A percentile compares a stretch with the other conserved stretches of the same genome.
Evolutionary conservation across 177 flowering plant species (phyloP).

Genomic region (Vitis hybrid): DNA sequence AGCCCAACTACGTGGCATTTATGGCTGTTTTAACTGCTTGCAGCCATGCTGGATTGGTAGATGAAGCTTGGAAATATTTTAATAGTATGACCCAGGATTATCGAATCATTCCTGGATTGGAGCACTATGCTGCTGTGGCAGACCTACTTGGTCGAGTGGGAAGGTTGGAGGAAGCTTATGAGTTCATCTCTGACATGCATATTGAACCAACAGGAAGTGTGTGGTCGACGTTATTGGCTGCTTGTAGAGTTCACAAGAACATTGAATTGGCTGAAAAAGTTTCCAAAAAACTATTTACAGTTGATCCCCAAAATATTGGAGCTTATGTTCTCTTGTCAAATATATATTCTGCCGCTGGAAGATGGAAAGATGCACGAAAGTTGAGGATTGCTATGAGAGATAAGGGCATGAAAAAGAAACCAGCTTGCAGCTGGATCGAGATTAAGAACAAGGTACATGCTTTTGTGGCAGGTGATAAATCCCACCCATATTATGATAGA

Average conservation of each 20-base stretch:
- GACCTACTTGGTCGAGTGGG: constrained; percentile 96
- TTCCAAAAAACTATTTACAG: constrained; percentile 46
- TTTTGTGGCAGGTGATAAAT: constrained; percentile 68
- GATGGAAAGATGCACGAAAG: constrained; percentile 76
- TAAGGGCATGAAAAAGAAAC: constrained; percentile 63
- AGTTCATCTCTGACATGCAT: constrained; percentile 58
- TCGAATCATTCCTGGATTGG: constrained; percentile 68
- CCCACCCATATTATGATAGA: constrained; percentile 54
- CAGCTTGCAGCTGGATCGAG: constrained; percentile 91
- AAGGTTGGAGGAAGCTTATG: constrained; percentile 72
- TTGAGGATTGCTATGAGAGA: constrained; percentile 50
- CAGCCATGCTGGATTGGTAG: constrained; percentile 80
- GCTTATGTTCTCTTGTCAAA: constrained; percentile 73
- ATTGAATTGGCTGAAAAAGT: constrained; percentile 74
- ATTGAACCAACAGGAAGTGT: constrained; percentile 52
- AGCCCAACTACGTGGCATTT: constrained; percentile 65
- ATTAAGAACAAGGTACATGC: constrained; percentile 59
- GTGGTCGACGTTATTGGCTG: constrained; percentile 72
- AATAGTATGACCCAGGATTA: constrained; percentile 51
- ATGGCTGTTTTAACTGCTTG: constrained; percentile 88
- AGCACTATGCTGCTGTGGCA: constrained; percentile 84
- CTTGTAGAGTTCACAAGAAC: constrained; percentile 80
- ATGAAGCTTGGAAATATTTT: constrained; percentile 68
- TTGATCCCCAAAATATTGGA: constrained; percentile 70
- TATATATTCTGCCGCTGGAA: constrained; percentile 61